Conservation (phyloP, 2,329 filamentous ascomycete genomes). For the Emmonsiellopsis sp. region DNA sequence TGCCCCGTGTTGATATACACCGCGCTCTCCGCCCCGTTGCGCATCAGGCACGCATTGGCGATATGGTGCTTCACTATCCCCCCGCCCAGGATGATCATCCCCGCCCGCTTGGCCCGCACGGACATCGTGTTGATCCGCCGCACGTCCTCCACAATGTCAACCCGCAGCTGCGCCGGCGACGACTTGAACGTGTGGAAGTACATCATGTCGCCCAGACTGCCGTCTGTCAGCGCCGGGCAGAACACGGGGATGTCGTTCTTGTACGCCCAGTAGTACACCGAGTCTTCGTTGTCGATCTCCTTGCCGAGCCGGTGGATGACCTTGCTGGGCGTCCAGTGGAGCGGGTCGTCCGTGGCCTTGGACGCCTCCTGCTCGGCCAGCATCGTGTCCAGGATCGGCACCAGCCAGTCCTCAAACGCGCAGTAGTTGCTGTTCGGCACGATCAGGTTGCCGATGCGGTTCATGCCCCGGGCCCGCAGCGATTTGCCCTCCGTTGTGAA, state of each 20-base stretch:
- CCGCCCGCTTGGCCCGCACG: constrained; percentile 74
- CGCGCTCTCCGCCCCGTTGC: constrained; percentile 91
- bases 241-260: constrained; percentile 96
- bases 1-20: constrained; percentile 97
- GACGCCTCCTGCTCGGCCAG: constrained; percentile 83
- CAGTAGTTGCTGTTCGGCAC: constrained; percentile 98
- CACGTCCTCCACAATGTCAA: constrained; percentile 93
- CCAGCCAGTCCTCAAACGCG: constrained; percentile 93
- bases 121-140: constrained; percentile 86
- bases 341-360: constrained; percentile 53
- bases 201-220: constrained; percentile 92
- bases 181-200: constrained; percentile 96
- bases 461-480: constrained; percentile 76
- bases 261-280: constrained; percentile 95
- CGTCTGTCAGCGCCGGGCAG: constrained; percentile 90
- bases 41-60: constrained; percentile 93
- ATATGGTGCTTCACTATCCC: constrained; percentile 98
- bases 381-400: constrained; percentile 92
- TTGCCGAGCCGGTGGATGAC: constrained; percentile 82
- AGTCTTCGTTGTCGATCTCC: constrained; percentile 87
- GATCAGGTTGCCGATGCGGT: constrained; percentile 89
- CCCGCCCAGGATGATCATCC: constrained; percentile 92
- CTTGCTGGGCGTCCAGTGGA: constrained; percentile 90
- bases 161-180: constrained; percentile 67
- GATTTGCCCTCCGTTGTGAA: constrained; percentile 69